Conservation (phyloP, 345 rosid genomes). For the Brassica incana region DNA sequence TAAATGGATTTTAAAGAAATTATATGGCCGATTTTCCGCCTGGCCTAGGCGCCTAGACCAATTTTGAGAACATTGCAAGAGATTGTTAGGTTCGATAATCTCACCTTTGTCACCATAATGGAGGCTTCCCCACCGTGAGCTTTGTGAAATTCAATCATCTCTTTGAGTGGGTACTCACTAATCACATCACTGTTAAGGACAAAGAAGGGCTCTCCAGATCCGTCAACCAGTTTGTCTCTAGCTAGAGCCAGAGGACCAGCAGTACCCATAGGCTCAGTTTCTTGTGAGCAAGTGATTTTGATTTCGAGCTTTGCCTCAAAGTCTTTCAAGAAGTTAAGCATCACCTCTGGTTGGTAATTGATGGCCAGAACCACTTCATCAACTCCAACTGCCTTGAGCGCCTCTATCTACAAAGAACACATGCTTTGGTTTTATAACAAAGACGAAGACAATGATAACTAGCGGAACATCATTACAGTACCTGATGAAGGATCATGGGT, state of each 20-base stretch:
- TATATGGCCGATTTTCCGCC: no score
- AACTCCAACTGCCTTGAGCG: constrained; percentile 93
- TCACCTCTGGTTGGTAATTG: constrained; percentile 98
- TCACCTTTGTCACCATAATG: constrained; percentile 90
- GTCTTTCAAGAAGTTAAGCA: constrained; percentile 90
- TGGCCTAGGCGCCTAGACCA: no score
- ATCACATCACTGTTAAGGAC: constrained; percentile 99
- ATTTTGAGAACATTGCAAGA: background rate
- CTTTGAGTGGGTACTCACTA: constrained; percentile 85
- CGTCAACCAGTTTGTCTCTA: constrained; percentile 80
- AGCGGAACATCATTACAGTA: constrained; percentile 20
- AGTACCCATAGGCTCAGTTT: constrained; percentile 98
- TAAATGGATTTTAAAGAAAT: no score
- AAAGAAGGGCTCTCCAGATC: constrained; percentile 87
- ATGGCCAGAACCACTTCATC: constrained; percentile 96
- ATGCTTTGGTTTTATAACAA: background rate
- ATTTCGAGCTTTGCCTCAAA: constrained; percentile 87
- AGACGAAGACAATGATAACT: background rate
- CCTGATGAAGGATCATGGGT: constrained; percentile 99
- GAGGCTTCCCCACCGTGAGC: constrained; percentile 97
- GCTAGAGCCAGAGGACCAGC: constrained; percentile 99
- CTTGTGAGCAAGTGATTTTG: constrained; percentile 94
- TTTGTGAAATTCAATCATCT: constrained; percentile 86
- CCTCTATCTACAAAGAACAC: constrained; percentile 68
- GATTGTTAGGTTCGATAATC: background rate